Evolutionary conservation across 2,329 filamentous ascomycete species (phyloP), one percentile per base, ranked within the genome.

Genomic region (Penicillium sp.): DNA sequence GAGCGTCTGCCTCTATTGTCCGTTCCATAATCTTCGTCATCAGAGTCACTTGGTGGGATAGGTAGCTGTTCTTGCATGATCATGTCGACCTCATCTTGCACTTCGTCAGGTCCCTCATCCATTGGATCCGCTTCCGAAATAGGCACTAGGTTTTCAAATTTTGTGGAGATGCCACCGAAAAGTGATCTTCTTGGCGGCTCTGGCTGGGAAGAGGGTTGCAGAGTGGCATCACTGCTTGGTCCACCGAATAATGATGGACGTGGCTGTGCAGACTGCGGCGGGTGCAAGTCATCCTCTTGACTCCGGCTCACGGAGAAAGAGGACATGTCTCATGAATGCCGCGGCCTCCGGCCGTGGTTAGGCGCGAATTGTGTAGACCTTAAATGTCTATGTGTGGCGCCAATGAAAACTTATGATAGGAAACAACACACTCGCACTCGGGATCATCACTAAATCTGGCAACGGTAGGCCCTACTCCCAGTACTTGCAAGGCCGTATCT

Each of bases 201-300:
- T 16, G 60, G 62, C 36, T 65, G 66, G 19, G 64, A 64, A 38
- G 66, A 69, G 29, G 63, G 57, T 40, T 58, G 61, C 35, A 56
- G 56, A 34, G 43, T 53, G 29, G 34, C 48, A 54, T 60, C 59
- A 39, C 56, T 61, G 53, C 58, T 61, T n/a, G 56, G 59, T 12
- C 56, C 58, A 4, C 58, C 59, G 39, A 59, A 61, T 31, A 61
- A 30, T 30, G 58, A 61, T 13, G 30, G 40, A 14, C 37, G 41
- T 9, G 51, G 53, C 39, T 61, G 59, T 9, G 58, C 56, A 16
- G 56, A 61, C 27, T 53, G 45, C 11, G 59, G 59, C 3, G 58
- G 54, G 9, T 54, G 49, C 10, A 56, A 56, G 28, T 62, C 55
- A 22, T 63, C 58, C 30, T 51, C 52, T 16, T 50, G 41, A 7